Evolutionary conservation across 1,284 basidiomycete species (phyloP).

Genomic region (Sporisorium exsertum): DNA sequence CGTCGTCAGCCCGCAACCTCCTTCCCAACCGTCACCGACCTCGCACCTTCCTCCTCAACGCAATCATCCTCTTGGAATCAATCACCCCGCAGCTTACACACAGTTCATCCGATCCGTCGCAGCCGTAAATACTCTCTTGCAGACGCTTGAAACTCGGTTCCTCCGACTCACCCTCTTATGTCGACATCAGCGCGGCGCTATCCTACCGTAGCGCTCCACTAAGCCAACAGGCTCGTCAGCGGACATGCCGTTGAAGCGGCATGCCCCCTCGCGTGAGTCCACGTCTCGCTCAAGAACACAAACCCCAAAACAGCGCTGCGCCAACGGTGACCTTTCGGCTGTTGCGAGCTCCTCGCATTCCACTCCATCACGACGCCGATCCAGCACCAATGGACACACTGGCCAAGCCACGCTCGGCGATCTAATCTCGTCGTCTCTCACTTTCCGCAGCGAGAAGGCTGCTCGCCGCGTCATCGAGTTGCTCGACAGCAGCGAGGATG

Average conservation of each 20-base stretch:
- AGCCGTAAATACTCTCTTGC: not conserved
- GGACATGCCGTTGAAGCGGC: conserved; percentile 31
- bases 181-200: conserved; percentile 11
- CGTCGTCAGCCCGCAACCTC: not conserved
- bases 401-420: conserved; percentile 13
- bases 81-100: not conserved
- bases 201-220: conserved; percentile 14
- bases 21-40: conserved; percentile 1
- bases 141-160: not conserved
- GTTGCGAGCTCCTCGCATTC: conserved; percentile 20
- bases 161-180: conserved; percentile 14
- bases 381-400: not conserved
- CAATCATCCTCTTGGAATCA: not conserved
- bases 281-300: not conserved
- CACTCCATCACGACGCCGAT: conserved; percentile 3
- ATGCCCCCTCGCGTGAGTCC: conserved; percentile 4
- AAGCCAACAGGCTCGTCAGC: conserved; percentile 11
- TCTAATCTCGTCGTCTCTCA: conserved; percentile 5
- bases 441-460: not conserved
- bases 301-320: conserved; percentile 1
- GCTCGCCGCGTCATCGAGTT: conserved; percentile 20
- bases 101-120: not conserved
- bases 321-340: not conserved
- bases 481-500: conserved; percentile 34
- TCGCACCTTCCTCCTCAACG: too few species aligned